Base-by-base conservation (phyloP, 1,284 basidiomycete genomes). In the Naganishia cerealis region DNA sequence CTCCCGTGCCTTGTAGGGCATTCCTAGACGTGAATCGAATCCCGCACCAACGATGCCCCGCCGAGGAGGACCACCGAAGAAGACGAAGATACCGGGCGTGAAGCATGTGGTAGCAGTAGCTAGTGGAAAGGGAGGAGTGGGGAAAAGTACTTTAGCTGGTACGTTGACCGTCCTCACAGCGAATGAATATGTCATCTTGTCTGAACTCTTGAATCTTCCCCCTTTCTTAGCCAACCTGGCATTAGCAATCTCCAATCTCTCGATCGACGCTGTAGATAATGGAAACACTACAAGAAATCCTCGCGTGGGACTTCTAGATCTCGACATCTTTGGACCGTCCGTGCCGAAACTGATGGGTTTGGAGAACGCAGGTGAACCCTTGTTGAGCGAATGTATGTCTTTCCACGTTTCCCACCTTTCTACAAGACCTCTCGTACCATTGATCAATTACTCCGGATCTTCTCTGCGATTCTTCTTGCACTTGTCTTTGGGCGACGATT, bases 261-360 rank as follows among this genome's bases (percentile, higher is more conserved):
- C 39, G 6, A 33, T 56, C n/a, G 40, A 36, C 16, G 9, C 65
- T 46, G n/a, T 57, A 21, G 8, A 13, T 26, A 56, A n/a, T 29
- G 63, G 38, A 33, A 69, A 67, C 52, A 63, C 75, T 15, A 58
- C 66, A 24, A 68, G 73, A 42, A 59, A 75, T n/a, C 78, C 79
- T 3, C 72, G 90, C 16, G 87, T 99, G 1, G 95, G 96, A 0
- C 82, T 99, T 15, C 84, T 99, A 0, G 95, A 99, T 80, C 85
- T 99, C 7, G 95, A 99, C 80, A 88, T 99, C 63, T 99, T 97
- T 75, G 95, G 95, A 0, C 95, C 95, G 1, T 94, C 92, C 2
- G 83, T 96, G n/a, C 95, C 96, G 0, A 96, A 91, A 57, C 84
- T 99, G 21, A 93, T 99, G 90, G 94, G 92, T 0, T 84, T 99